Evolutionary conservation across 352 stramenopile genomes (phyloP).

Genomic region (Pythium diclinum): DNA sequence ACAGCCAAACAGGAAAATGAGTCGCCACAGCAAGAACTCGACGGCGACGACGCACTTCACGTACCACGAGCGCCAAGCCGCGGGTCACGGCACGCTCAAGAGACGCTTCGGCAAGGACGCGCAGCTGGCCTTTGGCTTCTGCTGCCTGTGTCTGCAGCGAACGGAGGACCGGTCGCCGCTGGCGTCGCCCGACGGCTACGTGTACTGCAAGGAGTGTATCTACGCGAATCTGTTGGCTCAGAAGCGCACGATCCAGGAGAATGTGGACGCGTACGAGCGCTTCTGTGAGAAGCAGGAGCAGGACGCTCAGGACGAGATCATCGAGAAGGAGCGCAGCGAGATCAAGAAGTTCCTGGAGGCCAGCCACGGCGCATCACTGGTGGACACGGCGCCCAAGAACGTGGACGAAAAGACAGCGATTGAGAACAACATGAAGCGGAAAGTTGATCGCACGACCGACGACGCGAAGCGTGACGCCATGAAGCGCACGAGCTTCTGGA

Average conservation of each 20-base stretch:
- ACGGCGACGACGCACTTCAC: slow-evolving; percentile 86
- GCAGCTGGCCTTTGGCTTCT: slow-evolving; percentile 74
- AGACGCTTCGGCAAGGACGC: slow-evolving; percentile 76
- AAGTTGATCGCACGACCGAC: slow-evolving; percentile 71
- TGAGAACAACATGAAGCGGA: slow-evolving; percentile 56
- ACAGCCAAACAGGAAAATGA: slow-evolving; percentile 38
- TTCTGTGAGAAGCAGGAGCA: slow-evolving; percentile 52
- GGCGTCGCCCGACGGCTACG: slow-evolving; percentile 61
- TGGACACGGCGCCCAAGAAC: not conserved
- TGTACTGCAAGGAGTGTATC: slow-evolving; percentile 89
- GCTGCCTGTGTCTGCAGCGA: slow-evolving; percentile 70
- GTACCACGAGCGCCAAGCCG: slow-evolving; percentile 75
- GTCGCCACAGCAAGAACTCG: slow-evolving; percentile 86
- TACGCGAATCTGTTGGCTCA: slow-evolving; percentile 83
- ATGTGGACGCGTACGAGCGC: slow-evolving; percentile 54
- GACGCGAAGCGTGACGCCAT: slow-evolving; percentile 73
- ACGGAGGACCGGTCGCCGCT: slow-evolving; percentile 60
- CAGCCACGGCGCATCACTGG: slow-evolving; percentile 15
- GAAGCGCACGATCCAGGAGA: slow-evolving; percentile 79
- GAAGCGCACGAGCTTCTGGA: slow-evolving; percentile 85
- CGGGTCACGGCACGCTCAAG: slow-evolving; percentile 81
- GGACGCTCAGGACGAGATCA: slow-evolving; percentile 42
- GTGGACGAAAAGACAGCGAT: slow-evolving; percentile 24
- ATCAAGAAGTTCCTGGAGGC: slow-evolving; percentile 57
- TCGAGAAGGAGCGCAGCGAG: slow-evolving; percentile 49